phyloP scores from a whole-genome alignment of 371 early-diverging fungal genomes.

The Rhizomucor pusillus region DNA sequence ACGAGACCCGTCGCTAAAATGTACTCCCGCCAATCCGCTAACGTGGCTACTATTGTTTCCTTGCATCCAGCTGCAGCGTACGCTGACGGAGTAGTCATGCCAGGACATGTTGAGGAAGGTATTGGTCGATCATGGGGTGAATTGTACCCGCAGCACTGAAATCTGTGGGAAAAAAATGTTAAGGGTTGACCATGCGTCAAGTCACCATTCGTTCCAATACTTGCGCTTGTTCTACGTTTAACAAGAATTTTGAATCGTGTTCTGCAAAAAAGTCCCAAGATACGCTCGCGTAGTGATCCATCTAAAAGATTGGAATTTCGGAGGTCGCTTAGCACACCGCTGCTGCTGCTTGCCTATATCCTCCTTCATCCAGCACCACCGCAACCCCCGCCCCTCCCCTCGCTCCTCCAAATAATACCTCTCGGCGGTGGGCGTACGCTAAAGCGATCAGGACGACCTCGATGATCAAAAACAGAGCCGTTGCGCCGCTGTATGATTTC shows the following conservation, averaged over 20 bases:
- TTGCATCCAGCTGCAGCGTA: slow-evolving; percentile 4
- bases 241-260: slow-evolving; percentile 22
- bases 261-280: slow-evolving; percentile 30
- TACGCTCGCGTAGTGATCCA: slow-evolving; percentile 26
- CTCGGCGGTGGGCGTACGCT: too few relatives aligned
- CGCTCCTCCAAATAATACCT: not conserved
- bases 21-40: slow-evolving; percentile 4
- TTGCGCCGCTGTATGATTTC: slow-evolving; percentile 29
- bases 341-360: too few relatives aligned
- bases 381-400: too few relatives aligned
- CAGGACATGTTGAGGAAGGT: slow-evolving; percentile 1
- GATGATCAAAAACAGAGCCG: slow-evolving; percentile 25
- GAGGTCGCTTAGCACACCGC: too few relatives aligned
- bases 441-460: slow-evolving; percentile 20
- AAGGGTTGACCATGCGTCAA: not conserved
- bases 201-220: slow-evolving; percentile 2
- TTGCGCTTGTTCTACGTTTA: slow-evolving; percentile 29
- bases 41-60: not conserved
- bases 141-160: slow-evolving; percentile 12
- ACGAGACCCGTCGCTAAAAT: slow-evolving; percentile 1
- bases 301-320: slow-evolving; percentile 4
- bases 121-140: slow-evolving; percentile 4
- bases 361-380: too few relatives aligned
- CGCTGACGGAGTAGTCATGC: not conserved
- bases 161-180: slow-evolving; percentile 1